phyloP scores from a whole-genome alignment of 495 filamentous ascomycete genomes.

The Xylaria sp. region DNA sequence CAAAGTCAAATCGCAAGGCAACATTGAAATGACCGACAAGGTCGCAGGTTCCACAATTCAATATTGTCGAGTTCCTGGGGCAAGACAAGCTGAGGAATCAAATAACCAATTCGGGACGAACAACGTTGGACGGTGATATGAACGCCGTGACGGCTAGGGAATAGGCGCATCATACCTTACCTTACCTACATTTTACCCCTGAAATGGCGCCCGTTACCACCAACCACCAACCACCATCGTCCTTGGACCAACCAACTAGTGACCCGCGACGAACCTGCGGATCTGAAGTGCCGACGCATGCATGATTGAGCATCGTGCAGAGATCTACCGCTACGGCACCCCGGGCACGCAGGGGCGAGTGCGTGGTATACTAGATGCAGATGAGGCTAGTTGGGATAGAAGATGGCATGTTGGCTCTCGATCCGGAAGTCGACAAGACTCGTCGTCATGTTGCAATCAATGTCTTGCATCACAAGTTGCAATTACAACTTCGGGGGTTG shows the following conservation, averaged over 20 bases:
- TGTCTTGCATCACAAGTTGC: background rate
- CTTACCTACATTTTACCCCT: background rate
- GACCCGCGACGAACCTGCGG: background rate
- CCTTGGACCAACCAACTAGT: background rate
- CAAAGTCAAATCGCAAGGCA: too few relatives aligned
- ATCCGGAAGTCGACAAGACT: background rate
- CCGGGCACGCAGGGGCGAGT: background rate
- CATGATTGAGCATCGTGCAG: background rate
- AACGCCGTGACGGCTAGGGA: background rate
- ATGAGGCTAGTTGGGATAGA: background rate
- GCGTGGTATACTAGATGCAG: background rate
- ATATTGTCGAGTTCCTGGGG: too few relatives aligned
- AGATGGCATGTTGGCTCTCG: background rate
- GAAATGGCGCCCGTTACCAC: background rate
- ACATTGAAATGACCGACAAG: too few relatives aligned
- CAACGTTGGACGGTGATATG: background rate
- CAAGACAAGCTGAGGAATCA: background rate
- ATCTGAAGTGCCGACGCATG: background rate
- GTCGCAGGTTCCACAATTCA: too few relatives aligned
- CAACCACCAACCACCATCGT: background rate
- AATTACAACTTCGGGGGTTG: background rate
- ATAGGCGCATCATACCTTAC: background rate
- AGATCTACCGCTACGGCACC: background rate
- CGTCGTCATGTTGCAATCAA: background rate
- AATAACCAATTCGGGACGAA: background rate